Conservation (phyloP, 305 asterid species). For the Caryopteris hybrid region DNA sequence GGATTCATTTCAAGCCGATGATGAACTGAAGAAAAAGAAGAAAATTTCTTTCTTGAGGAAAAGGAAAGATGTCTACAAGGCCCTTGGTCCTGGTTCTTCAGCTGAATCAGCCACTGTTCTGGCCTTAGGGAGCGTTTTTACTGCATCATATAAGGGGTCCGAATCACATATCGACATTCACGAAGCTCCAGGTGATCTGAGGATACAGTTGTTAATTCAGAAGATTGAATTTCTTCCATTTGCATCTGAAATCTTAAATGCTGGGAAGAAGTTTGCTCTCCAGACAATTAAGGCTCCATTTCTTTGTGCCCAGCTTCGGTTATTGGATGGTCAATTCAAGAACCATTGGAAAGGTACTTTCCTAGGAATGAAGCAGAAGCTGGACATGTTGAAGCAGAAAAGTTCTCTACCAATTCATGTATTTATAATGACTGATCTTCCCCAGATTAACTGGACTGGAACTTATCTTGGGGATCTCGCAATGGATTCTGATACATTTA, state of each 20-base stretch:
- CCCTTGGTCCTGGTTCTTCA: conserved; percentile 70
- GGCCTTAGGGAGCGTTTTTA: conserved; percentile 77
- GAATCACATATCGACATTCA: conserved; percentile 82
- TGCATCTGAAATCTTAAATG: conserved; percentile 56
- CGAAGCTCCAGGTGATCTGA: conserved; percentile 47
- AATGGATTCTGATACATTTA: conserved; percentile 46
- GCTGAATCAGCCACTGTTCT: conserved; percentile 61
- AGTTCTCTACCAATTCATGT: conserved; percentile 61
- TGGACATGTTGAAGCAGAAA: conserved; percentile 52
- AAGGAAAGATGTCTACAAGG: conserved; percentile 60
- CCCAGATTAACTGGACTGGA: conserved; percentile 65
- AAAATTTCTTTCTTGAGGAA: conserved; percentile 60
- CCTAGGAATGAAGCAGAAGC: conserved; percentile 45
- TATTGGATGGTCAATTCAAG: conserved; percentile 95
- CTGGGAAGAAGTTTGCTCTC: conserved; percentile 66
- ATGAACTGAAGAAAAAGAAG: conserved; percentile 72
- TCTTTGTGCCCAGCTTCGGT: conserved; percentile 84
- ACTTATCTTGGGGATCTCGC: conserved; percentile 64
- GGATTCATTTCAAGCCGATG: conserved; percentile 89
- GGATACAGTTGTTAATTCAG: conserved; percentile 49
- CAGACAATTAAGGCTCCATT: conserved; percentile 57
- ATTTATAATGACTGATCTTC: conserved; percentile 92
- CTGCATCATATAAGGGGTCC: conserved; percentile 75
- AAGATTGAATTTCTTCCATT: conserved; percentile 73
- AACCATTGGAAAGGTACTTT: conserved; percentile 70